Evolutionary conservation across 2,329 filamentous ascomycete genomes (phyloP), one percentile per base, ranked within the genome.

Genomic region (Taxawa tesnikishii): DNA sequence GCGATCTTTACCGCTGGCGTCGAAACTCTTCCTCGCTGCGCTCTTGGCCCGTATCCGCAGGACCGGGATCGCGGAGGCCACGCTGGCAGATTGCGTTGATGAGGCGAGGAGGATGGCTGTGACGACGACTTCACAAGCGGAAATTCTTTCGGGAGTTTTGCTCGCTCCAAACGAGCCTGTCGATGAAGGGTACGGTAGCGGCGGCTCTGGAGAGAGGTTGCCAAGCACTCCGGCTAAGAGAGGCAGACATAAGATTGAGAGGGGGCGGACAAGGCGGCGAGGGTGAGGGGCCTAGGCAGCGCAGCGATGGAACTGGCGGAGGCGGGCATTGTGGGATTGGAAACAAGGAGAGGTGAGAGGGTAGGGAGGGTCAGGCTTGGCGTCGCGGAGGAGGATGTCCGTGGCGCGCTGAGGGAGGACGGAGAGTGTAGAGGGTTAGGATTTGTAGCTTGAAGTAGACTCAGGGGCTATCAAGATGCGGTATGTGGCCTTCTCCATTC

Each of bases 371-470:
- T 98, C 25, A 70, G 88, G 35, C 65, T 98, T 35, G 76, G 83
- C 14, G 78, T 96, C 43, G 81, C 83, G 9, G 83, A 94, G 38
- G 88, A 96, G 48, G 88, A 98, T 58, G 75, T 98, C 16, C 79
- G 79, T 51, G 71, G 84, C 51, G 90, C 88, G 17, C 75, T 96
- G 44, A 75, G 79, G 38, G 87, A 94, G 43, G 90, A 98, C 59
- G 73, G 73, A 6, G 84, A 94, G 50, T 78, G 92, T 34, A 85
- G 78, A 55, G 78, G 80, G 24, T 63, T 94, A 48, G 83, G 83
- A 17, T 70, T 87, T 28, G 43, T 34, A 26, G 35, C 37, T n/a
- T 49, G 36, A 43, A 15, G 27, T 12, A 7, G 25, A 27, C n/a
- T n/a, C n/a, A n/a, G n/a, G n/a, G n/a, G n/a, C n/a, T n/a, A n/a